Evolutionary conservation across 208 protist genomes (phyloP).

Genomic region (Leishmania turanica): DNA sequence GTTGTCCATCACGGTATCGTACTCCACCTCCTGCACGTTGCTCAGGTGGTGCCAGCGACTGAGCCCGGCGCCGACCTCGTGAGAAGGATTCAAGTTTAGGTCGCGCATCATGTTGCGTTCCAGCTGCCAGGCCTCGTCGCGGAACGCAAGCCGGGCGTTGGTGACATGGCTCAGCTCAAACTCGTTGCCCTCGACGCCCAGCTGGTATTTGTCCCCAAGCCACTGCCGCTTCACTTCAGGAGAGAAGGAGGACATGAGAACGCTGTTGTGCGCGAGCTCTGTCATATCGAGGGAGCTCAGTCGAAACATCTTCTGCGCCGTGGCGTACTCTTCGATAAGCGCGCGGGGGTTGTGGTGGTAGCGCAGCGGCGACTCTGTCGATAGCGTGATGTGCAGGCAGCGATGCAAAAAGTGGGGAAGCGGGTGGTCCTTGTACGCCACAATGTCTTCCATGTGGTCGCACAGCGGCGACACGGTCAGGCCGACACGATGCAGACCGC

Average conservation of each 20-base stretch:
- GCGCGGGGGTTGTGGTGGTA: slow-evolving; percentile 85
- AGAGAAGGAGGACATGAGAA: slow-evolving; percentile 87
- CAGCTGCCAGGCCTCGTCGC: slow-evolving; percentile 79
- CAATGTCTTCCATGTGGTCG: slow-evolving; percentile 97
- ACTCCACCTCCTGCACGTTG: slow-evolving; percentile 85
- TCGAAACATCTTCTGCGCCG: slow-evolving; percentile 85
- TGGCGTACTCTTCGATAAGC: slow-evolving; percentile 91
- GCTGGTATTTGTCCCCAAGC: slow-evolving; percentile 76
- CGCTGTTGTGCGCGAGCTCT: slow-evolving; percentile 89
- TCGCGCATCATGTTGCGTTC: slow-evolving; percentile 87
- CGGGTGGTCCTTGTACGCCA: slow-evolving; percentile 93
- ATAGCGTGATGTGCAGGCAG: slow-evolving; percentile 96
- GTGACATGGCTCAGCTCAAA: slow-evolving; percentile 86
- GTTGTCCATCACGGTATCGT: slow-evolving; percentile 83
- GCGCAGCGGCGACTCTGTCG: slow-evolving; percentile 96
- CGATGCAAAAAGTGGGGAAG: slow-evolving; percentile 95
- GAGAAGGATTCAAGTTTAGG: slow-evolving; percentile 56
- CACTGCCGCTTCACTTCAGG: slow-evolving; percentile 72
- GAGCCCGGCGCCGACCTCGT: slow-evolving; percentile 45
- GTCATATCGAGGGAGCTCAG: slow-evolving; percentile 88
- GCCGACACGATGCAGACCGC: slow-evolving; percentile 96
- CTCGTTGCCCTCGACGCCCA: slow-evolving; percentile 66
- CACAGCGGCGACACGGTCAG: slow-evolving; percentile 96
- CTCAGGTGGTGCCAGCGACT: slow-evolving; percentile 84
- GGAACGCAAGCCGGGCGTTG: slow-evolving; percentile 83